Evolutionary conservation across 1,139 yeast species (phyloP).

Genomic region (Taiozyma sp.): DNA sequence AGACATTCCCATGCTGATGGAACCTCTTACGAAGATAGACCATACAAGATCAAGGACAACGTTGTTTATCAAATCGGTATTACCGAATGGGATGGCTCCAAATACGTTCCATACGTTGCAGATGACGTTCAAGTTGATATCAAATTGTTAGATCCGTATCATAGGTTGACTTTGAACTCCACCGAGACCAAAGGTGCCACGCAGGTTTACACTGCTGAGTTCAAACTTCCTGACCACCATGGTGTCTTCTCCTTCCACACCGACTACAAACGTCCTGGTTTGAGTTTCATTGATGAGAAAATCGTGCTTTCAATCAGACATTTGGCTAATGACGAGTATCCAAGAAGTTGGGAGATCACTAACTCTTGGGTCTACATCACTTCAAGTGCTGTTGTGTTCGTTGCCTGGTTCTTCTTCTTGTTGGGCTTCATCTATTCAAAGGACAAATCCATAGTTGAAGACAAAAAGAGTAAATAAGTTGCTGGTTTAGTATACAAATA

Average conservation of each 20-base stretch:
- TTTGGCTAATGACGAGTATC: conserved; percentile 92
- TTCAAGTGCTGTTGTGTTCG: conserved; percentile 63
- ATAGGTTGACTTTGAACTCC: conserved; percentile 59
- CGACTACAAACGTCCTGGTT: conserved; percentile 78
- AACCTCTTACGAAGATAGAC: conserved; percentile 38
- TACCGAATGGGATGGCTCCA: conserved; percentile 47
- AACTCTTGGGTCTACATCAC: conserved; percentile 90
- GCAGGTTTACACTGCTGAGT: conserved; percentile 47
- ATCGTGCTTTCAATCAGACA: conserved; percentile 85
- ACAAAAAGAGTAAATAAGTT: conserved; percentile 16
- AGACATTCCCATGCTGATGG: conserved; percentile 43
- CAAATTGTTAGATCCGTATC: conserved; percentile 93
- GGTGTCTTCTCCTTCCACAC: conserved; percentile 90
- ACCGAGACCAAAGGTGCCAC: conserved; percentile 25
- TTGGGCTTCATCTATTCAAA: conserved; percentile 43
- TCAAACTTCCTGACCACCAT: conserved; percentile 89
- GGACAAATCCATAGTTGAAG: conserved; percentile 16
- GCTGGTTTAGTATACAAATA: not conserved
- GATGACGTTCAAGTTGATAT: conserved; percentile 76
- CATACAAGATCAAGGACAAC: conserved; percentile 73
- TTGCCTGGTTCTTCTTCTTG: conserved; percentile 74
- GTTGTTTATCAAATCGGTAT: conserved; percentile 48
- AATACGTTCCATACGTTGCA: conserved; percentile 66
- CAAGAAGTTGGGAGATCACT: conserved; percentile 88
- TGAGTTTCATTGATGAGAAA: conserved; percentile 59